Base-by-base conservation (phyloP, 768 basidiomycete species). In the Leccinum olivaceopallidum region DNA sequence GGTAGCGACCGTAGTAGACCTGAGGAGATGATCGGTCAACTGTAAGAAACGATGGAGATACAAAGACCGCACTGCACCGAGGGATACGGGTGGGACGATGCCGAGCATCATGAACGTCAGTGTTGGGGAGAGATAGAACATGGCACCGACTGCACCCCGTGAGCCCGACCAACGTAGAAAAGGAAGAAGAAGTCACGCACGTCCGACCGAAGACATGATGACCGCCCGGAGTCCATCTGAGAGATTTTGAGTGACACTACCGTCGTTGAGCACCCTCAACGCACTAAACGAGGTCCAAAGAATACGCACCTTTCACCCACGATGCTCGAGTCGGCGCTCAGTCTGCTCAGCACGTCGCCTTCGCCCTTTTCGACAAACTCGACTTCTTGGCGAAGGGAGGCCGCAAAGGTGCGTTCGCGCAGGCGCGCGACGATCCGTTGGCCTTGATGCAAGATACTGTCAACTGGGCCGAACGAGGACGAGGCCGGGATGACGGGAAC, bases 1-100 rank as follows among this genome's bases (percentile, higher is more conserved):
- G 77, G 75, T 98, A 99, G 13, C 95, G 86, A 63, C 96, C 95
- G 68, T 99, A 99, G 72, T 94, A 91, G 13, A 98, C 92, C 91
- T 96, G 63, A 18, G 2, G 3, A n/a, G 16, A 0, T 26, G 16
- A 6, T 9, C 54, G 58, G 59, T 66, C 59, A 69, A 59, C 6
- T 14, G 52, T 34, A 22, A 5, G 6, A 30, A 18, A 16, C 7
- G 26, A 16, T 8, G 6, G 50, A 30, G 5, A 51, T 28, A 51
- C 13, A 34, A 34, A 7, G 3, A n/a, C 22, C 53, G 18, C 22
- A 95, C 84, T 67, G 94, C 88, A 65, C 92, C 92, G 57, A 94
- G 79, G 24, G 92, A 92, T 5, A 94, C 85, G 0, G 92, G 92
- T 20, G 92, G 92, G 0, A 98, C 95, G 53, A 98, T 86, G 37